Evolutionary conservation across 1,284 basidiomycete species (phyloP), one percentile per base, ranked within the genome.

Genomic region (Thecaphora thlaspeos): DNA sequence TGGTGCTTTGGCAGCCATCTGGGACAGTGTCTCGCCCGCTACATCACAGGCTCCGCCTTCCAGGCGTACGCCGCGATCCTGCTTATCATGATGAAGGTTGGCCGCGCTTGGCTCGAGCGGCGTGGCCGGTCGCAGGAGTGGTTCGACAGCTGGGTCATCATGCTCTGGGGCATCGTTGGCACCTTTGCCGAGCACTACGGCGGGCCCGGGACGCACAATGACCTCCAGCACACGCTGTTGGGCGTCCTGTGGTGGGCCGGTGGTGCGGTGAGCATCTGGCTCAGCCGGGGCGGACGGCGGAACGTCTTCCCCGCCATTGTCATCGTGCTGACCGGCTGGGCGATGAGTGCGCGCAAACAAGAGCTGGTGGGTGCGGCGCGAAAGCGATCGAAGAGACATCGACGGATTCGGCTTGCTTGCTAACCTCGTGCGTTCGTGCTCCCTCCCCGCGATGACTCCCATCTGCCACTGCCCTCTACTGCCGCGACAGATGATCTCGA

Each of bases 271-370:
- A 93, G 92, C 1, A 88, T 96, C 46, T 90, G 87, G 79, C 83
- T 94, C 14, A 85, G 89, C 18, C 83, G 90, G 45, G 87, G 88
- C 40, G 90, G 91, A 52, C 86, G 88, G 82, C 85, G 91, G 52
- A 89, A 87, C 41, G 84, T 94, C 21, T 82, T 94, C 2, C 92
- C 93, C 2, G 85, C 84, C 17, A 59, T 92, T 30, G 90, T 96
- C 89, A 91, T 70, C 51, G 47, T 55, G 17, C 18, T 69, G n/a
- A 72, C 72, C 12, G 93, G 93, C 2, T 96, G 90, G 88, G 92
- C 88, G 0, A 94, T 96, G 90, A 88, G 89, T 3, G 87, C 89
- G 38, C 93, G 96, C 68, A 85, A 85, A 2, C 93, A 96, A 80
- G 85, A 84, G 10, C 81, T 92, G 47, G 87, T 86, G 85, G 82